Conservation (phyloP, 352 stramenopile genomes). For the Phytophthora sojae region DNA sequence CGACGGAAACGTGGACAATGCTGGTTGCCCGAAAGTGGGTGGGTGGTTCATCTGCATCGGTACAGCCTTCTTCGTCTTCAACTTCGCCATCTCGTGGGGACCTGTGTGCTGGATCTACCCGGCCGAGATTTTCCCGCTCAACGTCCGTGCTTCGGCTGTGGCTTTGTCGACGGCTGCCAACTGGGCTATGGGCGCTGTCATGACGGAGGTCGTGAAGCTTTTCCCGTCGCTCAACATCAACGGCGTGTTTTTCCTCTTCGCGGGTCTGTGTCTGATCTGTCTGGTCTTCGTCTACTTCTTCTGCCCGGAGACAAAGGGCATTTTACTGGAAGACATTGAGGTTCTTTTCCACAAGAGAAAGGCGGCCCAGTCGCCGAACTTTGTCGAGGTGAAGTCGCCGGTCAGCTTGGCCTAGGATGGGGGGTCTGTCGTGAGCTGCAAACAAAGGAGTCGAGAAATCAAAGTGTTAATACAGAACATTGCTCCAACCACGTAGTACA, state of each 20-base stretch:
- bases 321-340: conserved; percentile 59
- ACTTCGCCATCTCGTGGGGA: conserved; percentile 46
- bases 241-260: conserved; percentile 63
- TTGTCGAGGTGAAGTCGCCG: conserved; percentile 41
- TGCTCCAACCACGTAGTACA: background rate
- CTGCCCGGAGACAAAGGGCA: conserved; percentile 51
- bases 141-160: conserved; percentile 36
- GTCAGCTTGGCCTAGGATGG: background rate
- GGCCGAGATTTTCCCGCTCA: conserved; percentile 60
- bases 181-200: conserved; percentile 53
- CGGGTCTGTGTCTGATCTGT: conserved; percentile 50
- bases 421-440: background rate
- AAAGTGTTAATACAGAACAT: background rate
- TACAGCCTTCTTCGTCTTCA: conserved; percentile 46
- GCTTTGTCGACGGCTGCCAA: conserved; percentile 40
- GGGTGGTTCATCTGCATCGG: conserved; percentile 49
- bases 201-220: conserved; percentile 44
- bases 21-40: conserved; percentile 38
- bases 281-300: conserved; percentile 53
- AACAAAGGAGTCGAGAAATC: background rate
- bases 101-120: conserved; percentile 63
- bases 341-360: conserved; percentile 44
- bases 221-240: conserved; percentile 49
- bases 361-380: conserved; percentile 29
- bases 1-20: conserved; percentile 34